phyloP scores from a whole-genome alignment of 495 filamentous ascomycete genomes.

The Penicillium cosmopolitanum region DNA sequence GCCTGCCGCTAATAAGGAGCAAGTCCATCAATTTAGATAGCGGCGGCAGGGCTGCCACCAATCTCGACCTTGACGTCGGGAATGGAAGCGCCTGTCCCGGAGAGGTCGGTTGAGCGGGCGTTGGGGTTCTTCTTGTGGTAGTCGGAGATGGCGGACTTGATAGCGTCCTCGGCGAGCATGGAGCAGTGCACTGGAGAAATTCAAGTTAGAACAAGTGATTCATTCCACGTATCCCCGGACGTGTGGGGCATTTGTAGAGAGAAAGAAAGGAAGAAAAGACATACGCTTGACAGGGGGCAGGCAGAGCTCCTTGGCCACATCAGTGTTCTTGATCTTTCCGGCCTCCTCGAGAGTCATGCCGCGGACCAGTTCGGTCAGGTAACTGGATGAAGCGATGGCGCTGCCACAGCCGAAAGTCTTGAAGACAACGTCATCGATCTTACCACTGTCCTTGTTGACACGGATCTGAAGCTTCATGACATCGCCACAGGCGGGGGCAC shows the following conservation, averaged over 20 bases:
- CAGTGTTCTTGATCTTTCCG: slow-evolving; percentile 87
- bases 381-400: slow-evolving; percentile 89
- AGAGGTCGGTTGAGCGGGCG: slow-evolving; percentile 70
- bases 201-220: slow-evolving; percentile 14
- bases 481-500: slow-evolving; percentile 87
- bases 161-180: slow-evolving; percentile 98
- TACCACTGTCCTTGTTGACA: slow-evolving; percentile 86
- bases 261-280: slow-evolving; percentile 30
- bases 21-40: slow-evolving; percentile 27
- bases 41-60: slow-evolving; percentile 29
- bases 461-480: slow-evolving; percentile 99
- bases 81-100: slow-evolving; percentile 66
- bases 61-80: slow-evolving; percentile 56
- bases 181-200: slow-evolving; percentile 86
- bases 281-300: slow-evolving; percentile 91
- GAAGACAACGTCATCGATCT: slow-evolving; percentile 93
- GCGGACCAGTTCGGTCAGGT: slow-evolving; percentile 88
- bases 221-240: too few relatives aligned
- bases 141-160: slow-evolving; percentile 98
- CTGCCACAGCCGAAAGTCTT: slow-evolving; percentile 99
- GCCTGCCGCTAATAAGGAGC: background rate
- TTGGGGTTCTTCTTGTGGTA: slow-evolving; percentile 94
- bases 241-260: too few relatives aligned
- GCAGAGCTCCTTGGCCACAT: slow-evolving; percentile 97
- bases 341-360: slow-evolving; percentile 98